Percentiles rank a stretch among this genome's conserved stretches.
phyloP scores from a whole-genome alignment of 2,329 filamentous ascomycete genomes.

The Aspergillus caelatus region DNA sequence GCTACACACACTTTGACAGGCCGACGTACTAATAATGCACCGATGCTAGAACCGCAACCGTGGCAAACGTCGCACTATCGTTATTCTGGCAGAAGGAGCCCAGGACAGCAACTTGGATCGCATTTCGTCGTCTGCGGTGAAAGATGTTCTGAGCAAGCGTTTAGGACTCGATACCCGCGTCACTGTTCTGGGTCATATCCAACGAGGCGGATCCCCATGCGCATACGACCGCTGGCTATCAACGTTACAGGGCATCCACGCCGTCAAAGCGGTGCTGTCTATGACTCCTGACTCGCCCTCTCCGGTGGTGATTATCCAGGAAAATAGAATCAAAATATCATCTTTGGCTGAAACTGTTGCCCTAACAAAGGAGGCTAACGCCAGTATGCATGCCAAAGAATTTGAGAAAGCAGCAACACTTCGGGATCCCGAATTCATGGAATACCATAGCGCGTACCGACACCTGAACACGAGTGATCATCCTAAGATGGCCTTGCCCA shows the following conservation, averaged over 20 bases:
- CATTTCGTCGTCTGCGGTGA: slow-evolving; percentile 80
- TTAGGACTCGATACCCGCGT: slow-evolving; percentile 88
- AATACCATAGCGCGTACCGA: slow-evolving; percentile 87
- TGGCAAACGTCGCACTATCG: slow-evolving; percentile 96
- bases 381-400: slow-evolving; percentile 79
- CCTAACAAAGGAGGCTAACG: slow-evolving; percentile 81
- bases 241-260: slow-evolving; percentile 91
- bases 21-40: neutral
- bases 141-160: slow-evolving; percentile 79
- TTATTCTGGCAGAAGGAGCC: slow-evolving; percentile 95
- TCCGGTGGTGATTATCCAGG: slow-evolving; percentile 92
- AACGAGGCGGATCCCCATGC: slow-evolving; percentile 88
- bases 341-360: slow-evolving; percentile 86
- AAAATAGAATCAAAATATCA: slow-evolving; percentile 95
- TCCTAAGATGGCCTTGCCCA: slow-evolving; percentile 66
- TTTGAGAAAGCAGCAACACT: slow-evolving; percentile 86
- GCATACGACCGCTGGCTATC: slow-evolving; percentile 93
- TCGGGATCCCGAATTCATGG: slow-evolving; percentile 88
- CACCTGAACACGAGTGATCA: slow-evolving; percentile 84
- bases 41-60: slow-evolving; percentile 70
- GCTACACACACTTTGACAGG: neutral
- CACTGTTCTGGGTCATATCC: slow-evolving; percentile 95
- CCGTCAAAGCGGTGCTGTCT: slow-evolving; percentile 87
- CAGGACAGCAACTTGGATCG: slow-evolving; percentile 81
- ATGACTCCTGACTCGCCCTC: slow-evolving; percentile 87